Evolutionary conservation across 495 filamentous ascomycete species (phyloP).

Genomic region (Aspergillus egyptiacus): DNA sequence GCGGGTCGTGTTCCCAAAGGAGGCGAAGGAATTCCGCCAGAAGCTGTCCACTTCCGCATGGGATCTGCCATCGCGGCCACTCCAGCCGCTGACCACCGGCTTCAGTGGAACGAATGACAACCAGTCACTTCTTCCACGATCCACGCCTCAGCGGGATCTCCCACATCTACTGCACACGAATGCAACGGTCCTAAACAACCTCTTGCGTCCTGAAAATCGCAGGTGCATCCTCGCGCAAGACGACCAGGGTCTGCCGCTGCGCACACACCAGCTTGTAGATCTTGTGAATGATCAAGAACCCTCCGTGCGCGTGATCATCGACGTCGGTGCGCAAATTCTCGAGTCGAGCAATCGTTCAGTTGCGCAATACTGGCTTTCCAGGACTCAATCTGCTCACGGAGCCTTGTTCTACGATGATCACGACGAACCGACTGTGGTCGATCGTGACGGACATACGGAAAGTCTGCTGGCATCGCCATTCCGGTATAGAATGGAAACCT

Average conservation of each 20-base stretch:
- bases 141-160: slow-evolving; percentile 50
- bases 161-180: slow-evolving; percentile 55
- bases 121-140: slow-evolving; percentile 49
- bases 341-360: slow-evolving; percentile 54
- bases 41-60: slow-evolving; percentile 67
- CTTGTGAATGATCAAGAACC: slow-evolving; percentile 33
- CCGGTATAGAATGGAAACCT: slow-evolving; percentile 16
- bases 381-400: slow-evolving; percentile 2
- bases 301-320: slow-evolving; percentile 55
- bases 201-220: slow-evolving; percentile 52
- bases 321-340: slow-evolving; percentile 69
- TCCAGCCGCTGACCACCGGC: slow-evolving; percentile 48
- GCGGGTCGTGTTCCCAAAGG: slow-evolving; percentile 57
- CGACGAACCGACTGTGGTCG: slow-evolving; percentile 46
- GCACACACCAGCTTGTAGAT: slow-evolving; percentile 41
- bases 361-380: slow-evolving; percentile 41
- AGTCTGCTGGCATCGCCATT: slow-evolving; percentile 53
- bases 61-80: slow-evolving; percentile 51
- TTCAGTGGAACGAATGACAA: slow-evolving; percentile 74
- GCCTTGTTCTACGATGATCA: slow-evolving; percentile 51
- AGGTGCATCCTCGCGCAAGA: slow-evolving; percentile 24
- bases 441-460: slow-evolving; percentile 41
- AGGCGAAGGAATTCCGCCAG: slow-evolving; percentile 56
- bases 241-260: background rate
- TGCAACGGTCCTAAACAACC: slow-evolving; percentile 51